These are phyloP conservation scores for Chenopodium quinoa DNA, from an alignment of 148 eudicot species.

Conservation along the genomic window DNA sequence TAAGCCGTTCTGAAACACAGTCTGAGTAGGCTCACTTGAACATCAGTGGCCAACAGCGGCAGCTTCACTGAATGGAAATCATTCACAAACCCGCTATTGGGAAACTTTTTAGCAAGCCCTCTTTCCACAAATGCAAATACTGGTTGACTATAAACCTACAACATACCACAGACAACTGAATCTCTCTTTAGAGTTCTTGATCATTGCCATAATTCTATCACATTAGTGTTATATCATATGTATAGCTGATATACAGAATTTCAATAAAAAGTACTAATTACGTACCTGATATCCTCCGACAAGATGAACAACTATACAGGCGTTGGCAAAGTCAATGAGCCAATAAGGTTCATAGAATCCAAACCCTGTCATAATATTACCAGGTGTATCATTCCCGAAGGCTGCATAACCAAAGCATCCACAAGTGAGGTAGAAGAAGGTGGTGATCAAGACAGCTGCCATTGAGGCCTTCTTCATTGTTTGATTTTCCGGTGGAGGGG, in stretches of 20 bases:
- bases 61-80: constrained; percentile 29
- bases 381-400: constrained; percentile 65
- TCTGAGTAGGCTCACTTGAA: constrained; percentile 39
- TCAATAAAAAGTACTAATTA: not conserved
- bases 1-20: constrained; percentile 59
- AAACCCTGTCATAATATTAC: constrained; percentile 69
- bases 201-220: not conserved
- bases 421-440: constrained; percentile 67
- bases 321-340: constrained; percentile 69
- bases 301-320: constrained; percentile 64
- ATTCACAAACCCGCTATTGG: constrained; percentile 39
- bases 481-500: constrained; percentile 60
- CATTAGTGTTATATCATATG: not conserved
- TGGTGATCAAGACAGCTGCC: constrained; percentile 40
- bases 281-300: constrained; percentile 80
- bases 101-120: constrained; percentile 35
- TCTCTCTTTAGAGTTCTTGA: not conserved
- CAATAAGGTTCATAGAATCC: constrained; percentile 64
- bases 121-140: constrained; percentile 51
- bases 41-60: constrained; percentile 35
- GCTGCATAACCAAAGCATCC: constrained; percentile 88
- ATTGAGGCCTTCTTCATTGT: constrained; percentile 73
- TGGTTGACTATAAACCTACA: constrained; percentile 37
- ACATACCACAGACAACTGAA: not conserved
- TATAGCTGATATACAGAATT: no score